These are phyloP conservation scores for Lolium multiflorum DNA, from an alignment of 176 grass and related monocot genomes.

Conservation along the genomic window DNA sequence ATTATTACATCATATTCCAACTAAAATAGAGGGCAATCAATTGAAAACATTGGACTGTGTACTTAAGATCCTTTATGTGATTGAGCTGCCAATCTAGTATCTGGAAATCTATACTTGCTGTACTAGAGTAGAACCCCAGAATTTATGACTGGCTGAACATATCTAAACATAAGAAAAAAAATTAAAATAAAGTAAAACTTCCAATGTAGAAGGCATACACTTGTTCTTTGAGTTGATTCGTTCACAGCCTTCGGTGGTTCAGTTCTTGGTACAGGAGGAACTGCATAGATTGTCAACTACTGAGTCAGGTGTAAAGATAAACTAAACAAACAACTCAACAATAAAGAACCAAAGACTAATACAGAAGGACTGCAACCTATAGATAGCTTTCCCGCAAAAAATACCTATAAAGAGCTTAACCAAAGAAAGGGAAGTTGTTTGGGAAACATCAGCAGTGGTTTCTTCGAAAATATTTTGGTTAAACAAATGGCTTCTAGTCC, in stretches of 20 bases:
- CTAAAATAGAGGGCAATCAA: not conserved
- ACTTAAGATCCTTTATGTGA: not conserved
- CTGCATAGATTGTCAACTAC: slow-evolving; percentile 34
- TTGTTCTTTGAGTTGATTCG: slow-evolving; percentile 21
- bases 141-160: not conserved
- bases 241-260: slow-evolving; percentile 28
- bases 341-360: slow-evolving; percentile 25
- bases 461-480: slow-evolving; percentile 7
- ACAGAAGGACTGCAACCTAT: slow-evolving; percentile 3
- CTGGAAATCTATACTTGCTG: not conserved
- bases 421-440: not conserved
- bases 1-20: slow-evolving; percentile 1
- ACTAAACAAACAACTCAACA: slow-evolving; percentile 23
- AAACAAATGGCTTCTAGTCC: not conserved
- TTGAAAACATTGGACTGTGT: slow-evolving; percentile 10
- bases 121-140: not conserved
- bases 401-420: slow-evolving; percentile 16
- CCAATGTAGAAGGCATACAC: slow-evolving; percentile 45
- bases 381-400: slow-evolving; percentile 11
- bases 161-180: not conserved
- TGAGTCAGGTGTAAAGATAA: slow-evolving; percentile 34
- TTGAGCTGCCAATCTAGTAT: slow-evolving; percentile 22
- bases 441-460: not conserved
- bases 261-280: slow-evolving; percentile 44
- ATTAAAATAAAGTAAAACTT: slow-evolving; percentile 36